Evolutionary conservation across 225 moss, liverwort and hornwort species (phyloP).

Genomic region (Sphagnum contortum): DNA sequence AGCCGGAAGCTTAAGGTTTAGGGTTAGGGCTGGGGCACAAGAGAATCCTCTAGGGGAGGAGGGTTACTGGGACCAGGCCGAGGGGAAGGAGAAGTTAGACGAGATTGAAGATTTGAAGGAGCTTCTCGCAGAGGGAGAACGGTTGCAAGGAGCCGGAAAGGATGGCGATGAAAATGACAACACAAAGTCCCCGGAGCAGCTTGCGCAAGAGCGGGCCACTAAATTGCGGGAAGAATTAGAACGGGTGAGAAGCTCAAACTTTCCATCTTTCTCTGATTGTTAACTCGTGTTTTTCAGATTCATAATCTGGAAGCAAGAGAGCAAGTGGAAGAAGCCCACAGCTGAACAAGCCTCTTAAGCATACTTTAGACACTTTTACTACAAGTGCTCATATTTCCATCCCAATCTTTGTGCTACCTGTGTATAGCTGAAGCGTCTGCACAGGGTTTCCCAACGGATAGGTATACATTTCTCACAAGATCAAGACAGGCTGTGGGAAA

Average conservation of each 20-base stretch:
- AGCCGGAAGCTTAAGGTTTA: no score
- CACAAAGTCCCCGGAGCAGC: slow-evolving; percentile 43
- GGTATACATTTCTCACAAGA: no score
- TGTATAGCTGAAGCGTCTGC: no score
- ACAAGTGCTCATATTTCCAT: not conserved
- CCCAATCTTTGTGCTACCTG: no score
- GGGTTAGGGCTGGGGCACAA: not conserved
- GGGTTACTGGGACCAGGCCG: slow-evolving; percentile 45
- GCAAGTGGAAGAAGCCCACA: no score
- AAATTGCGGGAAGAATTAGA: slow-evolving; percentile 74
- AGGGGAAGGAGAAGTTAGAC: slow-evolving; percentile 35
- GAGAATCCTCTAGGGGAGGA: slow-evolving; percentile 14
- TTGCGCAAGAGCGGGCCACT: slow-evolving; percentile 55
- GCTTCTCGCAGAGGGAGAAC: slow-evolving; percentile 66
- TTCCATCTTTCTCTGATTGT: not conserved
- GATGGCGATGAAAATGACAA: slow-evolving; percentile 23
- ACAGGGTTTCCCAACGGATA: no score
- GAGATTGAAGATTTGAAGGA: slow-evolving; percentile 47
- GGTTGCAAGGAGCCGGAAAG: slow-evolving; percentile 30
- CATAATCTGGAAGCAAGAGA: no score
- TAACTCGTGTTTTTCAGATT: not conserved
- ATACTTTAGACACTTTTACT: slow-evolving; percentile 4
- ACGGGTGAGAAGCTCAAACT: slow-evolving; percentile 47
- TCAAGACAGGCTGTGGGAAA: no score
- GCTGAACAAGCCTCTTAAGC: not conserved